Evolutionary conservation across 352 stramenopile species (phyloP).

Genomic region (Phytophthora meadii): DNA sequence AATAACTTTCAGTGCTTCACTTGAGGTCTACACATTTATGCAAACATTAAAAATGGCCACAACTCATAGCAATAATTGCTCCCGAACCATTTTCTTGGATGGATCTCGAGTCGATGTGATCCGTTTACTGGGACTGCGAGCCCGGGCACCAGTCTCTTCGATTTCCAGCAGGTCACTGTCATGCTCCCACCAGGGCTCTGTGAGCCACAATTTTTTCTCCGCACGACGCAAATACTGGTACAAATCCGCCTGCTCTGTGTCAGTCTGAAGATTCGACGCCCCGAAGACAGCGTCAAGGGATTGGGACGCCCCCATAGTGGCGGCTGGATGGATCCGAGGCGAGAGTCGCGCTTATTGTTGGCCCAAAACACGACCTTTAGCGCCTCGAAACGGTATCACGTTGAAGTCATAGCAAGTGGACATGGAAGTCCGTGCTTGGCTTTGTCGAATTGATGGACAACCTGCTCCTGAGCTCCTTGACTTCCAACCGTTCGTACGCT

Average conservation of each 20-base stretch:
- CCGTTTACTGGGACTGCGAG: constrained; percentile 11
- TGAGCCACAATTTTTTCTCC: constrained; percentile 53
- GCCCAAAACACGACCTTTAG: too few species aligned
- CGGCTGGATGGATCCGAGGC: neutral
- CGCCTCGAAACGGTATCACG: neutral
- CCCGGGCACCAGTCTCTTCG: neutral
- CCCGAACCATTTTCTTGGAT: constrained; percentile 33
- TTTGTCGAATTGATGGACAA: too few species aligned
- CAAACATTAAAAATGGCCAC: too few species aligned
- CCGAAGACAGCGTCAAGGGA: constrained; percentile 63
- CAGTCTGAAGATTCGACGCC: constrained; percentile 25
- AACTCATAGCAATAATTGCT: neutral
- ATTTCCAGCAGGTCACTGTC: constrained; percentile 2
- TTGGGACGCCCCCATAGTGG: constrained; percentile 51
- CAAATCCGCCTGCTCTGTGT: constrained; percentile 51
- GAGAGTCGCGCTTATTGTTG: constrained; percentile 1
- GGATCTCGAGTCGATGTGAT: constrained; percentile 21
- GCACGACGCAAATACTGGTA: constrained; percentile 51
- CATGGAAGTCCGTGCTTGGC: too few species aligned
- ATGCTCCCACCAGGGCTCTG: constrained; percentile 43
- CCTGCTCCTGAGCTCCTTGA: too few species aligned
- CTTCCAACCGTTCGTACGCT: too few species aligned
- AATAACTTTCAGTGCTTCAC: constrained; percentile 56
- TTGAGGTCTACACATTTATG: constrained; percentile 34
- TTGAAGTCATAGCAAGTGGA: neutral